Evolutionary conservation across 192 early-diverging fungal species (phyloP).

Genomic region (Piromyces finnis): DNA sequence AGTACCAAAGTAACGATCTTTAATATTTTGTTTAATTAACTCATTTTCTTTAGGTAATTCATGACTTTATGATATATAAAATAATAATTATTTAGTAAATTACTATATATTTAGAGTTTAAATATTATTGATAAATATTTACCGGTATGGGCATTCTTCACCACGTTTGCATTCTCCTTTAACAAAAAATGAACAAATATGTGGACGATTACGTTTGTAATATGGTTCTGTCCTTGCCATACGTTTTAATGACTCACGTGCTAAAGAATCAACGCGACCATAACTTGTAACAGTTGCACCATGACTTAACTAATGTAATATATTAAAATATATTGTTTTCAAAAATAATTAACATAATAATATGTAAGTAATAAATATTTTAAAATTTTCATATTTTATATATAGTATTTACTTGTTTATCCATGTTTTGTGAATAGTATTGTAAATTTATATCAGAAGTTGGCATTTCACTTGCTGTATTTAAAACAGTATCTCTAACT

Average conservation of each 20-base stretch:
- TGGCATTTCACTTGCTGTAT: conserved; percentile 59
- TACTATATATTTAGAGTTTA: too few species aligned
- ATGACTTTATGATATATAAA: conserved; percentile 25
- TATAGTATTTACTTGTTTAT: conserved; percentile 15
- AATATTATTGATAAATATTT: background rate
- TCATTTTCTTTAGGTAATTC: conserved; percentile 74
- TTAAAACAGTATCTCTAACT: conserved; percentile 74
- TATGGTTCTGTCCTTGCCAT: conserved; percentile 76
- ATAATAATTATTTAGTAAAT: too few species aligned
- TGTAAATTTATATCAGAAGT: conserved; percentile 71
- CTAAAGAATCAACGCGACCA: conserved; percentile 48
- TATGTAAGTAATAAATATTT: too few species aligned
- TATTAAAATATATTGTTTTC: too few species aligned
- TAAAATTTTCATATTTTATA: too few species aligned
- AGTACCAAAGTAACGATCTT: conserved; percentile 81
- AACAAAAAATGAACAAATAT: conserved; percentile 92
- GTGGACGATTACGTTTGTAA: conserved; percentile 74
- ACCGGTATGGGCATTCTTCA: conserved; percentile 78
- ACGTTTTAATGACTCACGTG: conserved; percentile 52
- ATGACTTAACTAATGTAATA: background rate
- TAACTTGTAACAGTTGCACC: conserved; percentile 9
- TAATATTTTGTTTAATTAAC: conserved; percentile 77
- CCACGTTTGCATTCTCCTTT: conserved; percentile 90
- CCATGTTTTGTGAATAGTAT: conserved; percentile 68
- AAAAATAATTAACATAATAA: too few species aligned